Conservation (phyloP, 257 asterid genomes). For the Forsythia suspensa region DNA sequence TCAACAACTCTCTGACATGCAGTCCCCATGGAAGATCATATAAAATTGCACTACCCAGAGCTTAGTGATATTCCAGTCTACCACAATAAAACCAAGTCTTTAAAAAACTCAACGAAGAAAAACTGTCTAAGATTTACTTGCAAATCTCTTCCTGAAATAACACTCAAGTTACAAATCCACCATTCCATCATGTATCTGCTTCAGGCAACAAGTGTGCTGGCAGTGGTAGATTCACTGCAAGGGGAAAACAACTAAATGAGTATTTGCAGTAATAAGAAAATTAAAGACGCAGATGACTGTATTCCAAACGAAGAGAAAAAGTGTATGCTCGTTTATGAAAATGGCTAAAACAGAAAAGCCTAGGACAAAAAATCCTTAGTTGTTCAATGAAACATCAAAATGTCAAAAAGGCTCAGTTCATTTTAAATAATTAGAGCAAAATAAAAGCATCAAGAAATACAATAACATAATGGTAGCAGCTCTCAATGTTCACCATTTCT, state of each 20-base stretch:
- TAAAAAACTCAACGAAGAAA: neutral
- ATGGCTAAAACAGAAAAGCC: neutral
- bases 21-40: neutral
- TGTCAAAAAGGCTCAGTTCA: neutral
- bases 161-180: conserved; percentile 19
- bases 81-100: neutral
- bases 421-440: neutral
- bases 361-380: neutral
- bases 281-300: neutral
- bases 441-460: neutral
- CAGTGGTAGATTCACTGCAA: conserved; percentile 68
- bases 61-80: neutral
- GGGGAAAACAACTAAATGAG: conserved; percentile 5
- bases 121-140: neutral
- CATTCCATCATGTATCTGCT: conserved; percentile 6
- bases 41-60: neutral
- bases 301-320: neutral
- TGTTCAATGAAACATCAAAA: neutral
- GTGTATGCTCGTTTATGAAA: neutral
- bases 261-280: neutral
- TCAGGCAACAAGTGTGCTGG: conserved; percentile 66
- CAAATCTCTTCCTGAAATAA: conserved; percentile 15
- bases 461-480: neutral
- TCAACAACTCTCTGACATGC: neutral
- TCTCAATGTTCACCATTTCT: neutral